Evolutionary conservation across 75 land plant genomes (phyloP), one percentile per base, ranked within the genome.

Genomic region (Selaginella moellendorffii): DNA sequence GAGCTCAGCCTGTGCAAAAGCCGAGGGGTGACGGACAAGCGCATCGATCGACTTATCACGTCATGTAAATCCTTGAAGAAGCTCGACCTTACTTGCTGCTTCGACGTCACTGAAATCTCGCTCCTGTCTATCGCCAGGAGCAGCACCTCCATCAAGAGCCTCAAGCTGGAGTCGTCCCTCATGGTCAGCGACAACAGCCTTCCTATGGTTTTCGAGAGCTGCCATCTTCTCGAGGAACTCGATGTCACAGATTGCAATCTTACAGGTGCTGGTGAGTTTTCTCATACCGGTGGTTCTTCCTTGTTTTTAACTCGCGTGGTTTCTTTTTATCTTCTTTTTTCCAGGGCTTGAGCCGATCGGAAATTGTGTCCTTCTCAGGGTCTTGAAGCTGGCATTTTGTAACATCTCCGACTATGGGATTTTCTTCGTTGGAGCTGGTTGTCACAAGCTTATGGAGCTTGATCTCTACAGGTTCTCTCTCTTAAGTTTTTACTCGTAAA

Each of bases 381-480:
- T 64, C 54, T 74, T 91, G 65, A 91, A 88, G 61, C 36, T 91
- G 27, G 97, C 86, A 25, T 70, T 80, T 59, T 91, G 97, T 54
- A 77, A 81, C 30, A 78, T 91, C 28, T 71, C 76, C 27, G 79
- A 91, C 65, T 31, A 68, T 9, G 97, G 96, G 10, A 75, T 91
- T 26, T 64, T 51, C 25, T 65, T 73, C 29, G 64, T 91, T 64
- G 89, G 81, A 22, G 66, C 52, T 23, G 1, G 53, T 30, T 91
- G 97, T 54, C 53, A 70, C 36, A 74, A 83, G 36, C 79, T 91
- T 21, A 30, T 26, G 28, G 97, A 91, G 66, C 73, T 91, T 17
- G 97, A 91, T 80, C 61, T 88, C 28, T 93, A 93, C 83, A 83
- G 97, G 96, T 90, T n/a, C n/a, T n/a, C n/a, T n/a, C n/a, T n/a